A percentile compares a stretch with the other conserved stretches of the same genome.
Evolutionary conservation across 306 rosid genomes (phyloP).

Genomic region (Prunus mira): DNA sequence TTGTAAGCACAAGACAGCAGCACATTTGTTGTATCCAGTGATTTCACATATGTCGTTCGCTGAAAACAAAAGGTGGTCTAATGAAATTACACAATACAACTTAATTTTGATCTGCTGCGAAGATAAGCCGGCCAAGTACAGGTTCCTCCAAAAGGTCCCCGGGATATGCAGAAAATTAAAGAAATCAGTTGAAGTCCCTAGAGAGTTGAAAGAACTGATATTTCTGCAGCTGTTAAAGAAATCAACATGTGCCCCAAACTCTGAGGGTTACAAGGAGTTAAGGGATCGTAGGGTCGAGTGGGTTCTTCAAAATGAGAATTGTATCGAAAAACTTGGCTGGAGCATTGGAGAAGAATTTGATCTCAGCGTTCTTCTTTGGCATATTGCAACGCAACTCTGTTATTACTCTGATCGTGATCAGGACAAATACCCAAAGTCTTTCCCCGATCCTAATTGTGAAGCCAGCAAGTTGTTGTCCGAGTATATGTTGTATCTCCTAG

Average conservation of each 20-base stretch:
- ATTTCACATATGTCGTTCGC: background rate
- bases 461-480: conserved; percentile 13
- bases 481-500: conserved; percentile 24
- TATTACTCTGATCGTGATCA: background rate
- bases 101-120: conserved; percentile 9
- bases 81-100: conserved; percentile 25
- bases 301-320: background rate
- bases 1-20: conserved; percentile 6
- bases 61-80: background rate
- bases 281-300: background rate
- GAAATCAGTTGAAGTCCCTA: background rate
- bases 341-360: conserved; percentile 13
- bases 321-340: background rate
- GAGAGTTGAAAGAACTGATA: conserved; percentile 17
- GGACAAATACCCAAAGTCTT: background rate
- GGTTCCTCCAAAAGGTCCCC: background rate
- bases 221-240: conserved; percentile 6
- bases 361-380: conserved; percentile 31
- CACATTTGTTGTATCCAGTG: background rate
- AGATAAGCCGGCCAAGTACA: background rate
- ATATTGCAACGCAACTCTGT: conserved; percentile 25
- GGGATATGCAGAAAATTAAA: background rate
- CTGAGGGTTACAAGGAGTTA: background rate
- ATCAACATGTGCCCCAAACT: background rate
- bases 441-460: background rate